phyloP scores from a whole-genome alignment of 2,329 filamentous ascomycete genomes.

The Dactylellina drechsleri region DNA sequence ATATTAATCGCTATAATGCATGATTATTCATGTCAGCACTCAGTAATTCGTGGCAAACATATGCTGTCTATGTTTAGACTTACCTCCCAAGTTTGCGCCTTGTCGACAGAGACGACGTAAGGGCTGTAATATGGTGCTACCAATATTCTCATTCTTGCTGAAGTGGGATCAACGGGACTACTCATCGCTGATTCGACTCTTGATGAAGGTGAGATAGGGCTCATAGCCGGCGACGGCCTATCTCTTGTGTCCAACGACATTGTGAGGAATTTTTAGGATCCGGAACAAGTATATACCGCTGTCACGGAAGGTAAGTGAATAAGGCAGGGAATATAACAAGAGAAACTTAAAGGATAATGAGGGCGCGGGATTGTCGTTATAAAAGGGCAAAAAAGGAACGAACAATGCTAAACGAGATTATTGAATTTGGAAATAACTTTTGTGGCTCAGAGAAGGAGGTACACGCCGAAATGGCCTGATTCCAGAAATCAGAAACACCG shows the following conservation, averaged over 20 bases:
- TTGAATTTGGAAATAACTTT: constrained; percentile 19
- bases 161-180: constrained; percentile 58
- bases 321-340: constrained; percentile 14
- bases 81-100: constrained; percentile 58
- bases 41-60: neutral
- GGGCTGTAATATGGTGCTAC: constrained; percentile 58
- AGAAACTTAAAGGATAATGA: constrained; percentile 2
- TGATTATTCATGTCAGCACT: constrained; percentile 6
- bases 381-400: constrained; percentile 14
- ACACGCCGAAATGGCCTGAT: constrained; percentile 15
- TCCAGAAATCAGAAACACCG: constrained; percentile 32
- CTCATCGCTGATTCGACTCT: constrained; percentile 43
- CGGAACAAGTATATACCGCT: constrained; percentile 25
- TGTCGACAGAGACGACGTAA: constrained; percentile 57
- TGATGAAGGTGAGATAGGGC: constrained; percentile 37
- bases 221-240: constrained; percentile 10
- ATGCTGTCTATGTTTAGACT: constrained; percentile 8
- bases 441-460: constrained; percentile 31
- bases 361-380: constrained; percentile 2
- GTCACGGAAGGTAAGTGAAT: constrained; percentile 11
- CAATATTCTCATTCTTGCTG: constrained; percentile 57
- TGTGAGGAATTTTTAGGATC: constrained; percentile 11
- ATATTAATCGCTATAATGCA: constrained; percentile 35
- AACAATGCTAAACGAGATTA: constrained; percentile 22
- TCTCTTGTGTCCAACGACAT: constrained; percentile 42